phyloP scores from a whole-genome alignment of 768 basidiomycete species.

The Chalciporus piperatus region DNA sequence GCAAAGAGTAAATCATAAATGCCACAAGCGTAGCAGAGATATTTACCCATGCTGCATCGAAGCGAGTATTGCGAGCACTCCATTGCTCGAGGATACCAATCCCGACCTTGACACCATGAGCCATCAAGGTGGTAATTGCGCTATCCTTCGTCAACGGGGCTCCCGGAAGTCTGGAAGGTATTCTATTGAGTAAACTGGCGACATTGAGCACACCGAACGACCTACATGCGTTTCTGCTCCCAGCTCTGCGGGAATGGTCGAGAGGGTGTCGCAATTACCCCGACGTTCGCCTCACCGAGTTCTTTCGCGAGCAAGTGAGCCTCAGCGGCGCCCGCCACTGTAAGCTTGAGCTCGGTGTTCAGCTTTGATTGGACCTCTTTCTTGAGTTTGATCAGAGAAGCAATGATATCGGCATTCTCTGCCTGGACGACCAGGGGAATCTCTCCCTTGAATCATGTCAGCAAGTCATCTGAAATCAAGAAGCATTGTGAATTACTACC shows the following conservation, averaged over 20 bases:
- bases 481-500: slow-evolving; percentile 28
- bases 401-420: slow-evolving; percentile 80
- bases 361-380: slow-evolving; percentile 52
- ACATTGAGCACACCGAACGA: not conserved
- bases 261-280: slow-evolving; percentile 65
- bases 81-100: slow-evolving; percentile 65
- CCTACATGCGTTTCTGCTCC: slow-evolving; percentile 49
- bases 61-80: slow-evolving; percentile 72
- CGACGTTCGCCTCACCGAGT: slow-evolving; percentile 63
- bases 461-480: not conserved
- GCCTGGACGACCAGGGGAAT: slow-evolving; percentile 75
- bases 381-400: slow-evolving; percentile 69
- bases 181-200: slow-evolving; percentile 11
- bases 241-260: slow-evolving; percentile 72
- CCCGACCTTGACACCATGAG: slow-evolving; percentile 70
- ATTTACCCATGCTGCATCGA: slow-evolving; percentile 81
- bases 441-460: slow-evolving; percentile 43
- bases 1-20: slow-evolving; percentile 2
- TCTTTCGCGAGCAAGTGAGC: slow-evolving; percentile 72
- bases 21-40: not conserved
- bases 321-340: slow-evolving; percentile 66
- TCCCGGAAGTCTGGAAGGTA: slow-evolving; percentile 26
- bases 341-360: slow-evolving; percentile 46
- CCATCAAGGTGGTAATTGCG: slow-evolving; percentile 57
- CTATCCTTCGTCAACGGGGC: slow-evolving; percentile 41